Base-by-base conservation (phyloP, 179 eudicot genomes). In the Spinacia oleracea region DNA sequence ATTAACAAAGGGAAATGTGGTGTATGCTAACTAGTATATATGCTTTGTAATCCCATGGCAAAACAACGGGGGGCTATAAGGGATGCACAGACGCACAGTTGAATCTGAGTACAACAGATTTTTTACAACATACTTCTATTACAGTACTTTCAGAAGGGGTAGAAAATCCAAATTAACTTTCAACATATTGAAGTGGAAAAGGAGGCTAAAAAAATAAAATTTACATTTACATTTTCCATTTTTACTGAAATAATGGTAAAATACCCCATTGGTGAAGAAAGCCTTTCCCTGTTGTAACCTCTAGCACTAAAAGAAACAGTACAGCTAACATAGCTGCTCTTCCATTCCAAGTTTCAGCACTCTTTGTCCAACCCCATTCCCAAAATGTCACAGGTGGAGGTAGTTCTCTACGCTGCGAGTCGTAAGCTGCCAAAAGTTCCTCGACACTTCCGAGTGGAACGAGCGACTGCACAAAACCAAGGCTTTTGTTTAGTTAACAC, bases 261-360 rank as follows among this genome's bases (percentile, higher is more conserved):
- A 94, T 76, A 73, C 97, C 96, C 98, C 98, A 96, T 81, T 96
- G 98, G 79, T 96, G 98, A 42, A 96, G 91, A 79, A 96, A 91
- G 42, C 98, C 98, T 82, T 92, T 84, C 4, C 98, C 98, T 2
- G 99, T 96, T 53, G 93, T 94, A 74, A 92, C 98, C 81, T 96
- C 99, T 11, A 92, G 87, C 66, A 91, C 91, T 70, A 96, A 82
- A 53, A 94, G 90, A 79, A 88, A 84, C 27, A 96, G 84, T 74
- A 94, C 99, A 0, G 98, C 99, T 83, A 96, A 78, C 99, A 96
- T 96, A 31, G 99, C 98, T 6, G 93, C 96, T 76, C 99, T 89
- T 25, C 99, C 98, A 51, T 96, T 96, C 99, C 99, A 96, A 31
- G 99, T 96, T 83, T 96, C 99, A 23, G 99, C 99, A 81, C 99